A percentile compares a stretch with the other conserved stretches of the same genome.
Evolutionary conservation across 2,329 filamentous ascomycete genomes (phyloP).

Genomic region (Tolypocladium paradoxum): DNA sequence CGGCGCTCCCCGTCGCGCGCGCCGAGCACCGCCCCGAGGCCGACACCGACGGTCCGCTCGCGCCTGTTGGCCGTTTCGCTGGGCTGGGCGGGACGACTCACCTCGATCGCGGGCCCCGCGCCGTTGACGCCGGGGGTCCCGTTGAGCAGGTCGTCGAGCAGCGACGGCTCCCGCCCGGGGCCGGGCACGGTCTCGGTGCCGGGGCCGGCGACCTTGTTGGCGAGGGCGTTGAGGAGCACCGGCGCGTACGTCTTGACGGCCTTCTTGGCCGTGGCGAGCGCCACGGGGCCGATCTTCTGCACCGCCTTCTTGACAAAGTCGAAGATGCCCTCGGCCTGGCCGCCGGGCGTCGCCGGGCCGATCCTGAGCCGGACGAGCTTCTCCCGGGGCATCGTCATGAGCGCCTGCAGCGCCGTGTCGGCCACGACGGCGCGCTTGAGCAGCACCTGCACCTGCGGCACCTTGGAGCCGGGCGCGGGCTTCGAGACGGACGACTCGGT

Average conservation of each 20-base stretch:
- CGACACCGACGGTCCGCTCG: neutral
- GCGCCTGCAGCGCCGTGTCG: slow-evolving; percentile 7
- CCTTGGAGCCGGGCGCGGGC: neutral
- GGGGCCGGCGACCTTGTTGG: neutral
- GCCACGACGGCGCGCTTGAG: slow-evolving; percentile 8
- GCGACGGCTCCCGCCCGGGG: neutral
- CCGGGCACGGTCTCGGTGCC: neutral
- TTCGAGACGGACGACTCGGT: neutral
- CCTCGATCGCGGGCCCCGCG: neutral
- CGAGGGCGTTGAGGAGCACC: neutral
- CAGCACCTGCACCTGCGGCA: slow-evolving; percentile 1
- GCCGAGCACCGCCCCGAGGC: neutral
- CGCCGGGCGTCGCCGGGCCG: neutral
- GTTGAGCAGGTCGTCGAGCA: neutral
- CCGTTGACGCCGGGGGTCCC: neutral
- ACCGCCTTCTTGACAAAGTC: neutral
- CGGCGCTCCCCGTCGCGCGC: neutral
- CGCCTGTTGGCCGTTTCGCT: neutral
- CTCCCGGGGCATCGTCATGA: neutral
- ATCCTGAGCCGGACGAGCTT: neutral
- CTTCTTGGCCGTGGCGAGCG: neutral
- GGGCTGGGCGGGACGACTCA: neutral
- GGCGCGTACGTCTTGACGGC: neutral
- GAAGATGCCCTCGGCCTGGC: neutral
- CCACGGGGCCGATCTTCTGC: neutral